Conservation (phyloP, 2,329 filamentous ascomycete species). For the Exserohilum turcica region DNA sequence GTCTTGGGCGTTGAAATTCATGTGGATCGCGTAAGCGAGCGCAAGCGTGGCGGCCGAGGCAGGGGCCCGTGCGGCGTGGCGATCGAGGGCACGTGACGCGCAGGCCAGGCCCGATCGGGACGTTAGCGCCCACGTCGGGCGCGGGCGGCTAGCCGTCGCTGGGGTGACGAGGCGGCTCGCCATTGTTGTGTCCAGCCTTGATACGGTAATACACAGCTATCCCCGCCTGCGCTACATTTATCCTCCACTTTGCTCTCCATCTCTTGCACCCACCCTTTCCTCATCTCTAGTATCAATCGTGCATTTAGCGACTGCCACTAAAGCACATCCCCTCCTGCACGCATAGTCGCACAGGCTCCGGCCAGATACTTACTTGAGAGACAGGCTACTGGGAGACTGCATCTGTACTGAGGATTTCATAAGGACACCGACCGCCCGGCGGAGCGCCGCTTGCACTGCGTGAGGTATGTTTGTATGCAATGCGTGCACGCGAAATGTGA, state of each 20-base stretch:
- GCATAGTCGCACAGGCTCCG: conserved; percentile 34
- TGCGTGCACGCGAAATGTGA: not conserved
- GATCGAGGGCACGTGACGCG: not conserved
- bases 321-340: conserved; percentile 11
- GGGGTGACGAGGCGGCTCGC: conserved; percentile 26
- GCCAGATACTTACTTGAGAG: conserved; percentile 46
- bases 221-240: conserved; percentile 29
- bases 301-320: conserved; percentile 15
- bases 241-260: conserved; percentile 28
- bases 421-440: conserved; percentile 67
- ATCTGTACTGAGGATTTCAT: conserved; percentile 52
- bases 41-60: not conserved
- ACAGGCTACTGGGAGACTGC: conserved; percentile 47
- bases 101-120: not conserved
- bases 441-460: conserved; percentile 79
- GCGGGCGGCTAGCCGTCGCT: conserved; percentile 28
- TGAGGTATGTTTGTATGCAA: conserved; percentile 63
- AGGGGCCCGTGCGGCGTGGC: not conserved
- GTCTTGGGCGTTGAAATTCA: not conserved
- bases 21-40: conserved; percentile 5
- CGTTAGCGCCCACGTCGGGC: conserved; percentile 5
- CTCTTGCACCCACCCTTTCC: conserved; percentile 30
- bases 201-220: conserved; percentile 34
- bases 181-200: conserved; percentile 34
- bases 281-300: conserved; percentile 24